phyloP scores from a whole-genome alignment of 2,329 filamentous ascomycete genomes.

The Conoideocrella luteorostrata region DNA sequence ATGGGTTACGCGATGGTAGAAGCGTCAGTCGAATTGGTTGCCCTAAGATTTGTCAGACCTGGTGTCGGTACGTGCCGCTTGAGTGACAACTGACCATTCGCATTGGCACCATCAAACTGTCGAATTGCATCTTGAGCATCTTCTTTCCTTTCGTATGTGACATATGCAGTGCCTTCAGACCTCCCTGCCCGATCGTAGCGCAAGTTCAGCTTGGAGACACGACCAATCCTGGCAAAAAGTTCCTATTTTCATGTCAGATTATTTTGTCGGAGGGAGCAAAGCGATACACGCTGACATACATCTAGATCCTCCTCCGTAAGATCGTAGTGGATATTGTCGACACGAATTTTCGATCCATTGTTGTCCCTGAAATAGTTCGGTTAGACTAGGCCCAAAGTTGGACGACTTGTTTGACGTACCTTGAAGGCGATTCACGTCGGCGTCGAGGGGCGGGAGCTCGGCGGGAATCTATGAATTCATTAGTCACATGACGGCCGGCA shows the following conservation, averaged over 20 bases:
- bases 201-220: constrained; percentile 61
- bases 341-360: constrained; percentile 64
- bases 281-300: constrained; percentile 37
- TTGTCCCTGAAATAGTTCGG: constrained; percentile 34
- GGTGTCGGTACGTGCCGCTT: too few species aligned
- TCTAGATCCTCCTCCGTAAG: constrained; percentile 77
- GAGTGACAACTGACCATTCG: constrained; percentile 57
- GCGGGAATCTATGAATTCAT: constrained; percentile 29
- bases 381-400: background rate
- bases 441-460: constrained; percentile 35
- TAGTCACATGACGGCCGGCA: constrained; percentile 10
- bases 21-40: constrained; percentile 74
- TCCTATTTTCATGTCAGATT: constrained; percentile 47
- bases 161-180: constrained; percentile 76
- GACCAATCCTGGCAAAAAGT: constrained; percentile 73
- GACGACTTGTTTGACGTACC: constrained; percentile 18
- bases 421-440: constrained; percentile 37
- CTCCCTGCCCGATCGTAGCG: constrained; percentile 83
- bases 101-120: constrained; percentile 85
- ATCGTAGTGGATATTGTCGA: constrained; percentile 91
- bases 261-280: background rate
- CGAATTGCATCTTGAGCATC: constrained; percentile 70
- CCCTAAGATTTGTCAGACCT: constrained; percentile 39
- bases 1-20: constrained; percentile 52
- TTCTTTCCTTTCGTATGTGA: constrained; percentile 65